phyloP scores from a whole-genome alignment of 2,329 filamentous ascomycete species.

The Fonsecaea erecta region DNA sequence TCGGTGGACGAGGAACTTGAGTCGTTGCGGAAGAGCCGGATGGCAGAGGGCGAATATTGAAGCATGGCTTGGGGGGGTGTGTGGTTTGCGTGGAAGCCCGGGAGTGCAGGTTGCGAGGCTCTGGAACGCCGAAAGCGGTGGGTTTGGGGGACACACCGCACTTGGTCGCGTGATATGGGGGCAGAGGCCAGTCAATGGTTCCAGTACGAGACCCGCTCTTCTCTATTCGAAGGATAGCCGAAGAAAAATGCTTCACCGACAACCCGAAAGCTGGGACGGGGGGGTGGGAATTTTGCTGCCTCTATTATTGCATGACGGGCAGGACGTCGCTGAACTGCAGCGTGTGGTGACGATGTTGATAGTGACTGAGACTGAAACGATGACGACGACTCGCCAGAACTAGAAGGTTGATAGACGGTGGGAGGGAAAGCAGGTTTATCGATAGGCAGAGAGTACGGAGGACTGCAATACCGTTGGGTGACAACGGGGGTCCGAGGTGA shows the following conservation, averaged over 20 bases:
- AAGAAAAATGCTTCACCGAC: slow-evolving; percentile 12
- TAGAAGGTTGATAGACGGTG: neutral
- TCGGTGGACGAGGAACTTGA: neutral
- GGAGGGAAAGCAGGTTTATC: neutral
- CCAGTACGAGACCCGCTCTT: slow-evolving; percentile 4
- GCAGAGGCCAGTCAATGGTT: neutral
- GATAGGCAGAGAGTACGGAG: neutral
- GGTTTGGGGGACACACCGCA: neutral
- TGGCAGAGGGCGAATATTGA: slow-evolving; percentile 15
- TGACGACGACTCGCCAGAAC: neutral
- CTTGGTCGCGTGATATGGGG: neutral
- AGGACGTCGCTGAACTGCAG: slow-evolving; percentile 11
- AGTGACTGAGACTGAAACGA: neutral
- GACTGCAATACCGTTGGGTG: neutral
- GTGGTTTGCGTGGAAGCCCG: slow-evolving; percentile 9
- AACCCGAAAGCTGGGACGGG: neutral
- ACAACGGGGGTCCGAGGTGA: neutral
- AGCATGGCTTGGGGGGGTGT: slow-evolving; percentile 21
- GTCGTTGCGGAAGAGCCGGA: slow-evolving; percentile 26
- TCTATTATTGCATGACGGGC: slow-evolving; percentile 16
- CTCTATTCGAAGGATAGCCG: slow-evolving; percentile 5
- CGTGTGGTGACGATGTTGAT: neutral
- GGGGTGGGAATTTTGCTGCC: neutral
- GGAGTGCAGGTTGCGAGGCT: neutral
- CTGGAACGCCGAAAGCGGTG: slow-evolving; percentile 8